Conservation (phyloP, 257 asterid species). For the Prunella vulgaris region DNA sequence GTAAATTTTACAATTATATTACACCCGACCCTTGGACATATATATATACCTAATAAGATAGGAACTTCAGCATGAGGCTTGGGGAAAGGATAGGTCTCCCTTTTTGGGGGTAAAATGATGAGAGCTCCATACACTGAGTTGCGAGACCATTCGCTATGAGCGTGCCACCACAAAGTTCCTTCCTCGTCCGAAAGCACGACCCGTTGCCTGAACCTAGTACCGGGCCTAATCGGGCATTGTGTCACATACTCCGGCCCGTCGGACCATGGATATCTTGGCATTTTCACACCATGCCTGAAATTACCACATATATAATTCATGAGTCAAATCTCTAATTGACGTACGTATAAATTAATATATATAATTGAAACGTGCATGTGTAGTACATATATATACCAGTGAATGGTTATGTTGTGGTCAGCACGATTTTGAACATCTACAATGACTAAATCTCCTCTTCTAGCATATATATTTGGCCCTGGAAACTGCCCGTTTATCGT, state of each 20-base stretch:
- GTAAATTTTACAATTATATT: too few relatives aligned
- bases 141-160: constrained; percentile 59
- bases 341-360: too few relatives aligned
- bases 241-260: constrained; percentile 65
- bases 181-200: constrained; percentile 48
- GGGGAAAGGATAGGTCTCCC: constrained; percentile 38
- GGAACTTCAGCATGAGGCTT: constrained; percentile 42
- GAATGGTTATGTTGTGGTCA: constrained; percentile 30
- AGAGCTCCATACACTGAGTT: constrained; percentile 52
- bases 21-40: not conserved
- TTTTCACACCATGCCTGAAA: constrained; percentile 66
- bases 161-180: constrained; percentile 82
- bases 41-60: constrained; percentile 37
- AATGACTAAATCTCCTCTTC: constrained; percentile 29
- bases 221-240: constrained; percentile 58
- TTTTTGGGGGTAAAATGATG: constrained; percentile 30
- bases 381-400: constrained; percentile 26
- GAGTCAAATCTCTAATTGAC: too few relatives aligned
- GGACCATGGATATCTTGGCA: constrained; percentile 60
- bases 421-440: constrained; percentile 30
- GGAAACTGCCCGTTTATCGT: constrained; percentile 43
- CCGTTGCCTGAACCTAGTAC: constrained; percentile 37
- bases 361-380: not conserved
- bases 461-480: constrained; percentile 40
- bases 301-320: too few relatives aligned